Evolutionary conservation across 176 grass and related monocot species (phyloP).

Genomic region (Miscanthus lutarioriparius): DNA sequence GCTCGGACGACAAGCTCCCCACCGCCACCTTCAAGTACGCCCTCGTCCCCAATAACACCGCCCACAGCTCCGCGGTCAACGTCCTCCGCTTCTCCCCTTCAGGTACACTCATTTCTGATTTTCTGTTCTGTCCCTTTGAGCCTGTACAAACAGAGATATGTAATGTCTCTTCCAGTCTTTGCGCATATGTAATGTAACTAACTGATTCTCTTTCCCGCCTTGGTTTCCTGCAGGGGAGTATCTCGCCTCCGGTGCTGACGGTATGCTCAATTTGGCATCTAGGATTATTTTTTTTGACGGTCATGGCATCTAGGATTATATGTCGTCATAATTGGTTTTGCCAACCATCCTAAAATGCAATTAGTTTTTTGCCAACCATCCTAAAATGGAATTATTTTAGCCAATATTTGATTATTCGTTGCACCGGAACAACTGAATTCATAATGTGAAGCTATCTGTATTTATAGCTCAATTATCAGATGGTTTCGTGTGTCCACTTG

Average conservation of each 20-base stretch:
- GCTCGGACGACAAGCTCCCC: conserved; percentile 65
- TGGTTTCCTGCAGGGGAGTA: conserved; percentile 62
- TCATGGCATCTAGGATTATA: background rate
- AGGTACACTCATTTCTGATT: conserved; percentile 24
- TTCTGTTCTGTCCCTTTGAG: background rate
- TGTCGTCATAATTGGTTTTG: background rate
- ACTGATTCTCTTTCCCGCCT: background rate
- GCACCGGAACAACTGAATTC: background rate
- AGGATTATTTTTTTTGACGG: too few relatives aligned
- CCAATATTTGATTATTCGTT: background rate
- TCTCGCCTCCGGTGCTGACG: conserved; percentile 85
- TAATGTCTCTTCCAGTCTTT: background rate
- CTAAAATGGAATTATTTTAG: background rate
- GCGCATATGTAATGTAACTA: background rate
- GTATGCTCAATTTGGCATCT: conserved; percentile 46
- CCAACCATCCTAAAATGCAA: background rate
- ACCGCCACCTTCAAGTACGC: conserved; percentile 65
- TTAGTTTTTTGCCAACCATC: background rate
- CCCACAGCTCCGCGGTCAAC: conserved; percentile 83
- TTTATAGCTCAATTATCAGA: background rate
- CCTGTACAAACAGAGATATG: background rate
- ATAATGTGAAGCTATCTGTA: background rate
- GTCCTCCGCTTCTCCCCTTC: conserved; percentile 92
- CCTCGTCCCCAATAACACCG: conserved; percentile 75
- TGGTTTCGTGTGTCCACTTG: background rate